A percentile compares a stretch with the other conserved stretches of the same genome.
These are phyloP conservation scores for Warburgia ugandensis DNA, from an alignment of 164 flowering plant genomes.

Conservation along the genomic window DNA sequence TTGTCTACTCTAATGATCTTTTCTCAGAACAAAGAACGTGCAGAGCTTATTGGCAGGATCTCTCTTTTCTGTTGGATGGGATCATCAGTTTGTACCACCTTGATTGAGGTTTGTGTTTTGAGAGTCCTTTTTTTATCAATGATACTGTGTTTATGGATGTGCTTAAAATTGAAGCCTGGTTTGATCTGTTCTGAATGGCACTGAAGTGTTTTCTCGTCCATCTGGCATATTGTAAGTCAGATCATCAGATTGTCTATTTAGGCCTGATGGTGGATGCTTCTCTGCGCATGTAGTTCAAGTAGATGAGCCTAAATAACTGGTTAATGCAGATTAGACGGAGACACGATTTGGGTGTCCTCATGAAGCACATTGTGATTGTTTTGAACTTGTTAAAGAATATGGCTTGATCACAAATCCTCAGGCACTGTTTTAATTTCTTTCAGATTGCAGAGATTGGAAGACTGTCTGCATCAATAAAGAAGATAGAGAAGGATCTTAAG, in stretches of 20 bases:
- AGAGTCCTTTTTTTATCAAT: not conserved
- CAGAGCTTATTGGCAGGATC: conserved; percentile 73
- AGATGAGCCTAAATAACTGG: no score
- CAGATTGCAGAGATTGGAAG: conserved; percentile 92
- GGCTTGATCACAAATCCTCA: not conserved
- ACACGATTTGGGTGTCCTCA: no score
- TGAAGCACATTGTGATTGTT: no score
- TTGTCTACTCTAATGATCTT: not conserved
- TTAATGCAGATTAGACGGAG: no score
- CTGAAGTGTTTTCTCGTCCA: no score
- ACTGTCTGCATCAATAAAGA: conserved; percentile 79
- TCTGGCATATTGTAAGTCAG: no score
- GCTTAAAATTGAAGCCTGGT: not conserved
- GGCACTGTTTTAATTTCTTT: conserved; percentile 1
- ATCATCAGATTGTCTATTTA: no score
- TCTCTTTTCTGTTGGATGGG: conserved; percentile 98
- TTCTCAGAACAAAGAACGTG: conserved; percentile 76
- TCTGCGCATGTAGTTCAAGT: no score
- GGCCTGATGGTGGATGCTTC: no score
- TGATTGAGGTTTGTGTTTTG: conserved; percentile 62
- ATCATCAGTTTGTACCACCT: conserved; percentile 62
- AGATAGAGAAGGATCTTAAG: conserved; percentile 71
- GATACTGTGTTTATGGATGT: not conserved
- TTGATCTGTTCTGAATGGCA: not conserved
- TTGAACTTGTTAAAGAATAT: not conserved